Conservation (phyloP, 371 early-diverging fungal species). For the Apophysomyces elegans region DNA sequence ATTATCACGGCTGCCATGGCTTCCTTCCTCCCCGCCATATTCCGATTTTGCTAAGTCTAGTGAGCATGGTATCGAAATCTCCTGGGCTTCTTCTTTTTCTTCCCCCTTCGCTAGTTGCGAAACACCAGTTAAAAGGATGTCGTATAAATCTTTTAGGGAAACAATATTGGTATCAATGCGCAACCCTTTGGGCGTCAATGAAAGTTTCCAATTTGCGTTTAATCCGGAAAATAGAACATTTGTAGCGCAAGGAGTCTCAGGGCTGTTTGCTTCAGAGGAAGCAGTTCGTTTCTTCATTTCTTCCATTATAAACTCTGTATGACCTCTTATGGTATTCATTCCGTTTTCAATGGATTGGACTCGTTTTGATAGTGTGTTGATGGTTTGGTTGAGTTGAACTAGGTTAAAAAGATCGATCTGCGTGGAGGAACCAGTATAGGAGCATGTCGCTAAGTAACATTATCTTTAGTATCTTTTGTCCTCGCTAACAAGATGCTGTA, state of each 20-base stretch:
- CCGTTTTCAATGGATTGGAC: conserved; percentile 39
- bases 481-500: conserved; percentile 13
- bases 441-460: conserved; percentile 36
- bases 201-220: conserved; percentile 45
- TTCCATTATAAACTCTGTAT: conserved; percentile 39
- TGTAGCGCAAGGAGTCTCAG: not conserved
- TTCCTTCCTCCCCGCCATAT: not conserved
- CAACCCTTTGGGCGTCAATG: conserved; percentile 44
- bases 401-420: conserved; percentile 56
- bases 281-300: conserved; percentile 25
- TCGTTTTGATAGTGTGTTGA: conserved; percentile 37
- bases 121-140: conserved; percentile 44
- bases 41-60: too few species aligned
- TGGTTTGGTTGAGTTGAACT: conserved; percentile 46
- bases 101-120: conserved; percentile 24
- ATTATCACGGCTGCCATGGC: not conserved
- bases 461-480: too few species aligned
- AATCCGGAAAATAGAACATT: conserved; percentile 5
- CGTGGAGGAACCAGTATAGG: conserved; percentile 51
- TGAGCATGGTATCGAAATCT: not conserved
- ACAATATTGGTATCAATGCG: conserved; percentile 49
- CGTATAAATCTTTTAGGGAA: conserved; percentile 45
- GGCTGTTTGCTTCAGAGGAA: not conserved
- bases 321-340: conserved; percentile 32
- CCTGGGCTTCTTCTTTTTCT: not conserved